Base-by-base conservation (phyloP, 2,329 filamentous ascomycete species). In the Microdochium trichocladiopsis region DNA sequence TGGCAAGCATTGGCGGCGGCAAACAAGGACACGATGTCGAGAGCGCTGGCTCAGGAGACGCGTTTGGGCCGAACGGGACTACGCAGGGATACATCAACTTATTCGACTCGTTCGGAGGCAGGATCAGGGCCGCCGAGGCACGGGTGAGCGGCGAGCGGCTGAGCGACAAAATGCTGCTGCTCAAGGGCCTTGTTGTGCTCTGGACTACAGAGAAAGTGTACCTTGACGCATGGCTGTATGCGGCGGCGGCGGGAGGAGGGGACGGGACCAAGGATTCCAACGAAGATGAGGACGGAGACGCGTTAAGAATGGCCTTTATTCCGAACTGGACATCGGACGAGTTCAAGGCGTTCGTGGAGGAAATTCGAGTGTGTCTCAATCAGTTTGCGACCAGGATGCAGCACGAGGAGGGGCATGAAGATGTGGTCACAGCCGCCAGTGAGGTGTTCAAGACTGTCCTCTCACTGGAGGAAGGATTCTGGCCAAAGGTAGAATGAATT, bases 141-240 rank as follows among this genome's bases (percentile, higher is more conserved):
- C 6, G 14, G 22, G 22, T 8, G 18, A 18, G 12, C 16, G 22
- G n/a, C 11, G 36, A 16, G 14, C 10, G 49, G 25, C 8, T 24
- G 18, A 18, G 14, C 24, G 12, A 25, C 23, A 43, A 37, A n/a
- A 58, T 51, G 56, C 55, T 60, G 9, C 58, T 66, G 61, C 69
- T 91, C 2, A 86, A 90, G 63, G 86, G 84, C 5, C 73, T 89
- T 55, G 78, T 89, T 2, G 76, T 88, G n/a, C 78, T 91, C 23
- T 92, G 86, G 83, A 83, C 82, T n/a, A 90, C 85, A 1, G 88
- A 93, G 68, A 81, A 75, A 48, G 78, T 76, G 54, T 86, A 86
- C 61, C 63, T 84, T 18, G 72, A 78, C 37, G 76, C 82, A 12
- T 86, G 83, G 83, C 72, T 70, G 10, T 78, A 73, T 64, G 76